Evolutionary conservation across 2,329 filamentous ascomycete genomes (phyloP).

Genomic region (Ascocoryne sarcoides): DNA sequence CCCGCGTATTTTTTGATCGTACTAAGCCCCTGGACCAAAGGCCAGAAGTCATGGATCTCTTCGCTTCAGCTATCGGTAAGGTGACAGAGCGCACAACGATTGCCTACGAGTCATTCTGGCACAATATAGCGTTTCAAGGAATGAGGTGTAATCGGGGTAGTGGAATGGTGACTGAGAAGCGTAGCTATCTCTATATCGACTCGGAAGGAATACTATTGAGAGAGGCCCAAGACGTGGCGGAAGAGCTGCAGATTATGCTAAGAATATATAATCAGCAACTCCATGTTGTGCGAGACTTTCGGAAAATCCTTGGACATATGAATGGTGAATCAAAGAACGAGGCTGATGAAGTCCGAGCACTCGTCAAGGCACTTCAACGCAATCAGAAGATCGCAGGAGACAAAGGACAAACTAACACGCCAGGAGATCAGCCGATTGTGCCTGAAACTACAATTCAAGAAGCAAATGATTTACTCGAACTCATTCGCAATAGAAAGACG

Average conservation of each 20-base stretch:
- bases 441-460: constrained; percentile 10
- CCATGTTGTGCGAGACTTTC: constrained; percentile 6
- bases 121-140: constrained; percentile 23
- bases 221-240: constrained; percentile 37
- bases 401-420: neutral
- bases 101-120: constrained; percentile 32
- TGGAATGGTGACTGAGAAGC: neutral
- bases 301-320: constrained; percentile 9
- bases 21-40: constrained; percentile 26
- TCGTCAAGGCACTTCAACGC: constrained; percentile 3
- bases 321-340: constrained; percentile 11
- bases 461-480: constrained; percentile 14
- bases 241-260: constrained; percentile 39
- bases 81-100: constrained; percentile 25
- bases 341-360: constrained; percentile 5
- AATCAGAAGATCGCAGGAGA: constrained; percentile 2
- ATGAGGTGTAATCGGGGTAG: neutral
- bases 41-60: constrained; percentile 35
- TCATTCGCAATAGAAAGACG: constrained; percentile 17
- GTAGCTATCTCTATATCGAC: constrained; percentile 32
- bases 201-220: constrained; percentile 32
- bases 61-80: constrained; percentile 34
- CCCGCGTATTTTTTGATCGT: constrained; percentile 33
- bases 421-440: neutral
- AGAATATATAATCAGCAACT: constrained; percentile 28